phyloP scores from a whole-genome alignment of 2,329 filamentous ascomycete genomes.

The Penicillium fuscoglaucum region DNA sequence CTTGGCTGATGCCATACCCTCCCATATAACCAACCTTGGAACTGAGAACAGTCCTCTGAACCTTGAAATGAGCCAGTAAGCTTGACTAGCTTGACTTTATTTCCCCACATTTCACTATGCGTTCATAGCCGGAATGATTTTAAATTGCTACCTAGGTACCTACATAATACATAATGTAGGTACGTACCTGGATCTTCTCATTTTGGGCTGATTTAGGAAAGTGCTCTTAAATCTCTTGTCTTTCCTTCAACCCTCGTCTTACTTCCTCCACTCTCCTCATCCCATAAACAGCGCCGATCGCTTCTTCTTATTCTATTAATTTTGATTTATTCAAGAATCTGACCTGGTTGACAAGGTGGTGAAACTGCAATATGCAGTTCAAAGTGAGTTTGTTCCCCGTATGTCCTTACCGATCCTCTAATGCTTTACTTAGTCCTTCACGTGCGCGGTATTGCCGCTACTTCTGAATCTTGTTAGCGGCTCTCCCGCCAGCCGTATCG shows the following conservation, averaged over 20 bases:
- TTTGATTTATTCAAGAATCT: neutral
- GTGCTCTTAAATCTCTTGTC: conserved; percentile 1
- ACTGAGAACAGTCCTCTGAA: neutral
- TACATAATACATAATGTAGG: neutral
- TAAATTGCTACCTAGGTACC: neutral
- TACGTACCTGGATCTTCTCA: conserved; percentile 15
- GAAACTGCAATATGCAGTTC: conserved; percentile 20
- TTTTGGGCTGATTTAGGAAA: neutral
- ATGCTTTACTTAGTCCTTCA: conserved; percentile 7
- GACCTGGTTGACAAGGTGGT: conserved; percentile 1
- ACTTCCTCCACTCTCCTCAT: neutral
- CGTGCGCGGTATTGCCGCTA: conserved; percentile 18
- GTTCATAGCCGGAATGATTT: conserved; percentile 6
- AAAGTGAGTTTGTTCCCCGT: conserved; percentile 13
- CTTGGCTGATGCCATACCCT: conserved; percentile 2
- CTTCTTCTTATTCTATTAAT: neutral
- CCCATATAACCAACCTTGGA: conserved; percentile 5
- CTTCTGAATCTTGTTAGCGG: conserved; percentile 16
- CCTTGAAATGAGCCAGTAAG: neutral
- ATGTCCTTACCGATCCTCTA: neutral
- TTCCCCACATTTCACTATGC: conserved; percentile 18
- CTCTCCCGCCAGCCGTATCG: conserved; percentile 21
- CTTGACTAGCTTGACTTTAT: conserved; percentile 11
- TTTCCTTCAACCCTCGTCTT: neutral
- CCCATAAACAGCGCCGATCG: neutral